phyloP scores from a whole-genome alignment of 768 basidiomycete genomes.

The Agaricus sinodeliciosus region DNA sequence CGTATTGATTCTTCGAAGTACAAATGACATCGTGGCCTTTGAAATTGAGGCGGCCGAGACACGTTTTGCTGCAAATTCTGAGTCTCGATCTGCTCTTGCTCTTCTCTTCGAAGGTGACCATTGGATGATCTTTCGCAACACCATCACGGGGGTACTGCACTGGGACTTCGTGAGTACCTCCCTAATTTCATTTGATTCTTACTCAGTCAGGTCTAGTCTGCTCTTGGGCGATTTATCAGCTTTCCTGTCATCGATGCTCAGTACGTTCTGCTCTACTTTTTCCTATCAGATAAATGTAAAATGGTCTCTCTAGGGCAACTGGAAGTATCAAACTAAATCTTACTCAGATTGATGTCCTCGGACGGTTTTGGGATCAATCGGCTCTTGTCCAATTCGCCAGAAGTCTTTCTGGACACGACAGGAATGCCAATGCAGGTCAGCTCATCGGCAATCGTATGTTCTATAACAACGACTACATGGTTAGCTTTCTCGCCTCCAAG shows the following conservation, averaged over 20 bases:
- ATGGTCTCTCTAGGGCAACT: constrained; percentile 37
- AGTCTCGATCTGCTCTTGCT: constrained; percentile 41
- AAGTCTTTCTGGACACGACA: constrained; percentile 26
- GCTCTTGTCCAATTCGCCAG: constrained; percentile 31
- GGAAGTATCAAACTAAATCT: constrained; percentile 52
- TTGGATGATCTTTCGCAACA: constrained; percentile 69
- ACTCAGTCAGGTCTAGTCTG: constrained; percentile 35
- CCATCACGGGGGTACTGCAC: constrained; percentile 47
- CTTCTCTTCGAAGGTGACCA: constrained; percentile 50
- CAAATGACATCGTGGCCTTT: constrained; percentile 55
- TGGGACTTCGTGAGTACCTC: constrained; percentile 61
- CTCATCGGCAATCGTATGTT: constrained; percentile 58
- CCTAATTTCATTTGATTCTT: neutral
- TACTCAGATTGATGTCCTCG: constrained; percentile 42
- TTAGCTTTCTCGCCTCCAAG: constrained; percentile 16
- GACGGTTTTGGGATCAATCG: constrained; percentile 43
- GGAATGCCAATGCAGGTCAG: constrained; percentile 47
- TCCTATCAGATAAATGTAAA: neutral
- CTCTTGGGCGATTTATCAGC: constrained; percentile 56
- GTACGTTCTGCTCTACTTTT: constrained; percentile 18
- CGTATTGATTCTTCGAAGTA: constrained; percentile 23
- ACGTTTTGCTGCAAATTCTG: constrained; percentile 38
- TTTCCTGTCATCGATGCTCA: constrained; percentile 49
- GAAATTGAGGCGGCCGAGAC: constrained; percentile 59
- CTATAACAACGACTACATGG: constrained; percentile 66